These are phyloP conservation scores for Haematococcus lacustris DNA, from an alignment of 139 green algal species.

Conservation along the genomic window DNA sequence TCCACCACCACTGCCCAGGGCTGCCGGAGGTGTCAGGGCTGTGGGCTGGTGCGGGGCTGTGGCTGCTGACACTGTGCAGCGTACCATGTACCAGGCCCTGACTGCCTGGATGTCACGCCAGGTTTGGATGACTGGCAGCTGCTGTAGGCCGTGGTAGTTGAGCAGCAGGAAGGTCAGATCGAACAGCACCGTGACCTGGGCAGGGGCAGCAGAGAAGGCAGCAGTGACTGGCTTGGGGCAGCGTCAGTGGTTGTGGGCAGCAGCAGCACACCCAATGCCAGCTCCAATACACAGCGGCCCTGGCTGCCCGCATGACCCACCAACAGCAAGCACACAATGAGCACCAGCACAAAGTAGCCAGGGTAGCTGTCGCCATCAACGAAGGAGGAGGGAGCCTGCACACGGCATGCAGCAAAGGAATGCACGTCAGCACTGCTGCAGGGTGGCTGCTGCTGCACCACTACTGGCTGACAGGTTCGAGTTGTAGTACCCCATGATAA, in stretches of 20 bases:
- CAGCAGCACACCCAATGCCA: not conserved
- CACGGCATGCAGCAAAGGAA: too few species aligned
- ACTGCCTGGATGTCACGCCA: not conserved
- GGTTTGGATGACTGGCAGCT: constrained; percentile 1
- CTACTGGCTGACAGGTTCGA: not conserved
- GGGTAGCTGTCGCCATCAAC: too few species aligned
- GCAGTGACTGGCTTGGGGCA: not conserved
- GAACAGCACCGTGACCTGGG: not conserved
- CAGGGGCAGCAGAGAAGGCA: not conserved
- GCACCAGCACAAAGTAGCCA: too few species aligned
- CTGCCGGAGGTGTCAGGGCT: too few species aligned
- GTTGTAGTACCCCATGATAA: not conserved
- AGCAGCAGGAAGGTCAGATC: not conserved
- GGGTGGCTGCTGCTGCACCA: too few species aligned
- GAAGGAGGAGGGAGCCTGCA: too few species aligned
- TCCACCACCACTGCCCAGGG: not conserved
- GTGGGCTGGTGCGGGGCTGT: too few species aligned
- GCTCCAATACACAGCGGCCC: not conserved
- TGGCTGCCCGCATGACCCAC: not conserved
- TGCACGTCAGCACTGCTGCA: too few species aligned
- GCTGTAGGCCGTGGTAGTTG: not conserved
- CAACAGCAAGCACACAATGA: not conserved
- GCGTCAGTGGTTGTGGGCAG: too few species aligned
- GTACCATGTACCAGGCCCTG: not conserved
- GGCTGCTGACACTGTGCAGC: not conserved